Evolutionary conservation across 2,329 filamentous ascomycete species (phyloP).

Genomic region (Nemania sp.): DNA sequence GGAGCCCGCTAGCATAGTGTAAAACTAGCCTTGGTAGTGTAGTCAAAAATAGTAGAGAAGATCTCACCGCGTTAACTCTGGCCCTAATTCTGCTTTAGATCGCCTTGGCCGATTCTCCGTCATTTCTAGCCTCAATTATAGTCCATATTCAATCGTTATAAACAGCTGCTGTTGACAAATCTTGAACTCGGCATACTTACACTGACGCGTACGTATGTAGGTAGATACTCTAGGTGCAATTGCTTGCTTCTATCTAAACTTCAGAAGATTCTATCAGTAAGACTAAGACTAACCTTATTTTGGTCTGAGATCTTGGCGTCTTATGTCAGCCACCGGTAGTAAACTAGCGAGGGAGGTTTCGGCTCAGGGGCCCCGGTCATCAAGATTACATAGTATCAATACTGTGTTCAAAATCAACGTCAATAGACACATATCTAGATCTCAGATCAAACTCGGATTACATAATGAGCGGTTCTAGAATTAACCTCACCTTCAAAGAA

Average conservation of each 20-base stretch:
- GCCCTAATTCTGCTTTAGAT: background rate
- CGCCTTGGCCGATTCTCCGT: background rate
- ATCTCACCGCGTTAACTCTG: background rate
- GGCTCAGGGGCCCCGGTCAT: slow-evolving; percentile 14
- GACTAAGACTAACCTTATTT: slow-evolving; percentile 17
- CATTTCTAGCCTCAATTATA: no score
- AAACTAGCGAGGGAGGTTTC: background rate
- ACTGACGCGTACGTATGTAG: no score
- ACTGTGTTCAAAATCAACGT: slow-evolving; percentile 7
- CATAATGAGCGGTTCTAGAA: background rate
- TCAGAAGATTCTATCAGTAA: background rate
- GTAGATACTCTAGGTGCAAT: background rate
- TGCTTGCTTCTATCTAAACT: background rate
- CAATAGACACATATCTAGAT: background rate
- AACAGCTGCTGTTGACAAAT: slow-evolving; percentile 5
- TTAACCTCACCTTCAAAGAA: background rate
- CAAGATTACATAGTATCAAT: background rate
- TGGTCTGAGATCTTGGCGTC: slow-evolving; percentile 15
- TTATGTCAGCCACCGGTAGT: slow-evolving; percentile 36
- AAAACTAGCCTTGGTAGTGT: background rate
- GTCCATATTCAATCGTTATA: background rate
- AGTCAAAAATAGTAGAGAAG: slow-evolving; percentile 4
- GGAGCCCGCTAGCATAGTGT: background rate
- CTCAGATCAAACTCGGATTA: background rate
- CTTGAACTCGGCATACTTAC: background rate